Evolutionary conservation across 2,329 filamentous ascomycete genomes (phyloP), one percentile per base, ranked within the genome.

Genomic region (Fusarium illudens): DNA sequence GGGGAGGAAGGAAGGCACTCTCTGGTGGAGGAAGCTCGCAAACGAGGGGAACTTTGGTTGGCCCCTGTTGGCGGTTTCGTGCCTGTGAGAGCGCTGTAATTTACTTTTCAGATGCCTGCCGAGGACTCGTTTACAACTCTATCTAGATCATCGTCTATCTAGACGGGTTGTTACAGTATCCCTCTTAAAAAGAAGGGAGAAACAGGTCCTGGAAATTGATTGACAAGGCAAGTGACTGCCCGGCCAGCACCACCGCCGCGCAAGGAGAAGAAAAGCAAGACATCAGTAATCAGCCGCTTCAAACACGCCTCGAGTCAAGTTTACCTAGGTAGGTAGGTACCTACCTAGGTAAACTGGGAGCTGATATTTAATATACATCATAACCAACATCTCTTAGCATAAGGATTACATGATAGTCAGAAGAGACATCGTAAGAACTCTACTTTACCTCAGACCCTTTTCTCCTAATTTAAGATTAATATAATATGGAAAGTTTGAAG

Each of bases 1-100:
- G 65, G 42, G 61, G 37, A 51, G 36, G 30, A 39, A n/a, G 39
- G 46, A 65, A 42, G 17, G 42, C 29, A 19, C 9, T 25, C 13
- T 44, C 13, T 20, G 34, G 33, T 20, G 50, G 34, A 34, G 22
- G 20, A 11, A 37, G 32, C 15, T 52, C 34, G 17, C 29, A 13
- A 25, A 52, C n/a, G 11, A 25, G 50, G 12, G 22, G 20, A 52
- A 36, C 49, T 12, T 27, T 22, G 6, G n/a, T n/a, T n/a, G 10
- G 33, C 33, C 49, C 20, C 32, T 27, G 25, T 27, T 10, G n/a
- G 20, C 20, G 15, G 13, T 33, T 34, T 34, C 4, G 17, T 29
- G 30, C 46, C 25, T 27, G 25, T 27, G 25, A 27, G 25, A 19
- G n/a, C 11, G 48, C 19, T 22, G 9, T 34, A 22, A 46, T 46